Conservation (phyloP, 2,329 filamentous ascomycete genomes). For the Periconia sp. region DNA sequence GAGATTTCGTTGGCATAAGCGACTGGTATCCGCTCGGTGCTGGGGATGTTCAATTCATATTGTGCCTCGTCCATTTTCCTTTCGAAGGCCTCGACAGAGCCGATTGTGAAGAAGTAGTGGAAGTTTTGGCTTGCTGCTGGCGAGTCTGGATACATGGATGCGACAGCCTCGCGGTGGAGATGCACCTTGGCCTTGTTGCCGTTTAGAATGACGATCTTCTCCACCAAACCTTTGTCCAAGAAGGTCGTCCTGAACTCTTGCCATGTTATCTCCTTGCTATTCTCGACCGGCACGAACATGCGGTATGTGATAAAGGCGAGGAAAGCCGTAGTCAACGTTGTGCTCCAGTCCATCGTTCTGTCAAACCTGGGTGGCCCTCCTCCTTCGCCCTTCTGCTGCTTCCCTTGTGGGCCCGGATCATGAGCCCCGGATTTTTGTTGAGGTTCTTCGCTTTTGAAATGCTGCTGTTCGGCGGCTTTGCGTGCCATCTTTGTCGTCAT, state of each 20-base stretch:
- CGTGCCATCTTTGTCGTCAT: conserved; percentile 64
- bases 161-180: conserved; percentile 75
- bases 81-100: conserved; percentile 93
- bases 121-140: conserved; percentile 71
- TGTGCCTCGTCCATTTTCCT: conserved; percentile 86
- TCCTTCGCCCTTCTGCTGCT: conserved; percentile 50
- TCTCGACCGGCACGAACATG: conserved; percentile 70
- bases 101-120: conserved; percentile 93
- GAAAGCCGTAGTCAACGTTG: conserved; percentile 63
- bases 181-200: conserved; percentile 79
- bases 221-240: conserved; percentile 92
- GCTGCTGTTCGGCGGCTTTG: conserved; percentile 52
- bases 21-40: conserved; percentile 88
- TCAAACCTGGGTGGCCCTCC: conserved; percentile 18
- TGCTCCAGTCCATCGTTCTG: conserved; percentile 58
- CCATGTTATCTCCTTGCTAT: conserved; percentile 87
- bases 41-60: conserved; percentile 82
- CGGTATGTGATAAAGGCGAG: conserved; percentile 65
- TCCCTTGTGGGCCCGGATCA: conserved; percentile 41
- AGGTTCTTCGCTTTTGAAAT: conserved; percentile 30
- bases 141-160: conserved; percentile 76
- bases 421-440: conserved; percentile 1
- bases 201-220: conserved; percentile 85
- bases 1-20: conserved; percentile 81
- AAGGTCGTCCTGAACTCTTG: conserved; percentile 95